Base-by-base conservation (phyloP, 225 moss, liverwort and hornwort species). In the Physcomitrellopsis africana region DNA sequence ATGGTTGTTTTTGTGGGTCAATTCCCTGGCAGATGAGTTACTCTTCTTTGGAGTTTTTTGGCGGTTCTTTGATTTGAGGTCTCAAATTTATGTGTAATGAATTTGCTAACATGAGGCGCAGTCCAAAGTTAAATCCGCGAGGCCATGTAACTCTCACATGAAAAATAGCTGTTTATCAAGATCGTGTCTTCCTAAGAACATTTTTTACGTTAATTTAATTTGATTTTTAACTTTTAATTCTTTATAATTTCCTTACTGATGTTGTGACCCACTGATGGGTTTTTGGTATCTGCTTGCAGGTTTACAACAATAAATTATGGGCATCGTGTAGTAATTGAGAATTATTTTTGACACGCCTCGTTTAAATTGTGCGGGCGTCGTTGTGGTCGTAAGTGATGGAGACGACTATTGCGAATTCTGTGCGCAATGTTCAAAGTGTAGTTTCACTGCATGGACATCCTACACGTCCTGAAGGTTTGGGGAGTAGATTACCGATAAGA, bases 361-460 rank as follows among this genome's bases (percentile, higher is more conserved):
- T 57, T 44, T 16, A 23, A 63, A 42, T 47, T 56, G 20, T 23
- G 19, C 65, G 37, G 47, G 63, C 7, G 58, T 41, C 19, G 10
- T 29, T 32, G 77, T 56, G 41, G 55, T 62, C 57, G 53, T 77
- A 54, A 85, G 67, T 60, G 48, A 87, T 88, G 88, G 88, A 80
- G 69, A 70, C 83, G 27, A 68, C 76, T 73, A 63, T 85, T 67
- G 80, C 67, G 64, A 83, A 63, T 63, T 56, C 43, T 71, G 73
- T 76, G 65, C 66, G 47, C 70, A 60, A 49, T 62, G 15, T 72
- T 61, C 68, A 60, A 72, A 49, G 51, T 71, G 45, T 48, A 51
- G 51, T 61, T 44, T 62, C 79, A 51, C 43, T 29, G 55, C 18
- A 72, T 68, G 54, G 71, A 42, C 69, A 52, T 19, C 29, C 65